Base-by-base conservation (phyloP, 2,329 filamentous ascomycete species). In the Cordyceps farinosa region DNA sequence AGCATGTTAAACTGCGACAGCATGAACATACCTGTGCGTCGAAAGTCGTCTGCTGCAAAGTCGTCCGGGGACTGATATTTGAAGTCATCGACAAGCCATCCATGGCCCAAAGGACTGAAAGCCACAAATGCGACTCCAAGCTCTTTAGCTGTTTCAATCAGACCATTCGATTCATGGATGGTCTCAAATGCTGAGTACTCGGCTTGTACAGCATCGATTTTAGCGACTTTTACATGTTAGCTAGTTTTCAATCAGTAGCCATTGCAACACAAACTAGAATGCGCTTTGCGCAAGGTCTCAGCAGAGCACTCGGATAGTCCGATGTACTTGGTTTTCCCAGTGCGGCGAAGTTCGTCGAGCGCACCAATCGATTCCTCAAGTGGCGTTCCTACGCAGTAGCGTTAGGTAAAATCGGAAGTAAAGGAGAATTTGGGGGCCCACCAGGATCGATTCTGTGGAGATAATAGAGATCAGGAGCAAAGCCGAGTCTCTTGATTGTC, bases 291-390 rank as follows among this genome's bases (percentile, higher is more conserved):
- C 8, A 81, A 66, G 0, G 79, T 81, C 1, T 69, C 69, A 0
- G 78, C 78, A 3, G 78, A 81, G 65, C 78, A 80, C 62, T 81
- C 79, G 0, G 78, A 80, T 0, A 82, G 72, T 13, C 78, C 79
- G 55, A 81, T 81, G 58, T 79, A 80, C 68, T 80, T 80, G n/a
- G 78, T 80, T 69, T 80, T 81, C 3, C 79, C 78, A 0, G 75
- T 74, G 61, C 74, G 76, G 47, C 79, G 77, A 58, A 82, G 73
- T 58, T 76, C 75, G 64, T 82, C 78, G 0, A 82, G 74, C 1
- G 79, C 78, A 0, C 74, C 65, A 36, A 82, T 81, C 0, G 80
- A 81, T 50, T 81, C 78, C 55, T 80, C 77, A 0, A 82, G 72
- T 0, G 78, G 77, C 29, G 8, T 68, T 22, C 22, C 22, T 22